phyloP scores from a whole-genome alignment of 306 rosid genomes.

The Datisca glomerata region DNA sequence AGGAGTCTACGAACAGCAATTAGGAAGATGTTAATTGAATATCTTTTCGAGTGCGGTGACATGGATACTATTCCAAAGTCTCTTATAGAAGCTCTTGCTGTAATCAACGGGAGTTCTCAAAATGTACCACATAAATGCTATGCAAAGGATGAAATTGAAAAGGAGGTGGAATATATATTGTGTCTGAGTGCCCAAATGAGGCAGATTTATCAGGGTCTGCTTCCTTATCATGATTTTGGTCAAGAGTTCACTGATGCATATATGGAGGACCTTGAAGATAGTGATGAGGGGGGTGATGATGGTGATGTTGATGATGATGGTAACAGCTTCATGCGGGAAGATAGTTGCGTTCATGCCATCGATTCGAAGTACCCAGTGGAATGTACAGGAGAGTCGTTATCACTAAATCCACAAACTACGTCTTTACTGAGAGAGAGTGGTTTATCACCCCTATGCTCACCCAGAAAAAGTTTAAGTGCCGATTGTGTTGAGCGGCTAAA shows the following conservation, averaged over 20 bases:
- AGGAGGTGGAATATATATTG: slow-evolving; percentile 56
- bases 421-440: slow-evolving; percentile 12
- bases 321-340: slow-evolving; percentile 11
- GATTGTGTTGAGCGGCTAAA: slow-evolving; percentile 8
- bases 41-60: slow-evolving; percentile 56
- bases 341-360: slow-evolving; percentile 10
- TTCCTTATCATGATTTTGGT: slow-evolving; percentile 41
- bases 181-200: slow-evolving; percentile 59
- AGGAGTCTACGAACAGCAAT: slow-evolving; percentile 33
- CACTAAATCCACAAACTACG: slow-evolving; percentile 14
- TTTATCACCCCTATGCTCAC: slow-evolving; percentile 4
- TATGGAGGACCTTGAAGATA: slow-evolving; percentile 54
- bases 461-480: slow-evolving; percentile 9
- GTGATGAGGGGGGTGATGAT: slow-evolving; percentile 29
- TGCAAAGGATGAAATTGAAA: slow-evolving; percentile 33
- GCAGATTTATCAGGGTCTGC: slow-evolving; percentile 48
- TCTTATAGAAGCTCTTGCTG: slow-evolving; percentile 32
- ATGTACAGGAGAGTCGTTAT: slow-evolving; percentile 50
- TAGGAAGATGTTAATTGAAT: slow-evolving; percentile 42
- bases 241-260: slow-evolving; percentile 57
- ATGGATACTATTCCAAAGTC: slow-evolving; percentile 52
- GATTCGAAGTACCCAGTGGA: slow-evolving; percentile 26
- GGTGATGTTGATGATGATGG: slow-evolving; percentile 12
- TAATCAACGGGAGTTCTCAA: slow-evolving; percentile 31
- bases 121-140: slow-evolving; percentile 3